phyloP scores from a whole-genome alignment of 371 early-diverging fungal genomes.

The Blakeslea trispora region DNA sequence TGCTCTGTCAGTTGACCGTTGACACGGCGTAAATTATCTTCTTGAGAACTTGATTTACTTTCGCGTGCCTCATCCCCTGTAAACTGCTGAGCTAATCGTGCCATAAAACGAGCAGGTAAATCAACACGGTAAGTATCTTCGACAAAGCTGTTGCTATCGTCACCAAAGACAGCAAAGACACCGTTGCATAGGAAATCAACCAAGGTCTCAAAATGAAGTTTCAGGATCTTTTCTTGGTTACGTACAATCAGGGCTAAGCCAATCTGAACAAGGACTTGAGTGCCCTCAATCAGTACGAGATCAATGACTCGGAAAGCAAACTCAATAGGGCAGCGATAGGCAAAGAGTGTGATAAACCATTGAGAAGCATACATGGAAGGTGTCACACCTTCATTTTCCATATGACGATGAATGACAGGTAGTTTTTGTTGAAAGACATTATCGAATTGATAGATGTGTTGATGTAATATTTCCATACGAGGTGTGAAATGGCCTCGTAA shows the following conservation, averaged over 20 bases:
- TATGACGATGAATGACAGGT: conserved; percentile 71
- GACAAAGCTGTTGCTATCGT: conserved; percentile 39
- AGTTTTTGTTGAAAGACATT: conserved; percentile 74
- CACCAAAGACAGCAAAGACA: conserved; percentile 68
- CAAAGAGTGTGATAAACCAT: conserved; percentile 87
- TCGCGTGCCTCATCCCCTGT: conserved; percentile 44
- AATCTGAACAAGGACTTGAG: conserved; percentile 82
- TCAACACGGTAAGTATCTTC: conserved; percentile 48
- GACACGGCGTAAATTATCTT: conserved; percentile 65
- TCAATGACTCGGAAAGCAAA: conserved; percentile 89
- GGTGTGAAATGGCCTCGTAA: conserved; percentile 81
- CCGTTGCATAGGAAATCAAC: conserved; percentile 83
- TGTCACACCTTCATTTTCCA: conserved; percentile 70
- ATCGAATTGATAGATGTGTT: conserved; percentile 86
- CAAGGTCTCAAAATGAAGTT: conserved; percentile 78
- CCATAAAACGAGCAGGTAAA: conserved; percentile 33
- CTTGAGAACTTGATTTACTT: conserved; percentile 35
- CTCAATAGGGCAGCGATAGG: conserved; percentile 80
- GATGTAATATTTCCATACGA: conserved; percentile 81
- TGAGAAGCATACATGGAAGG: conserved; percentile 81
- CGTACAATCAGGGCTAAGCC: conserved; percentile 83
- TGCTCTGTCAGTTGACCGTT: conserved; percentile 69
- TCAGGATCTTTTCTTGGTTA: conserved; percentile 75
- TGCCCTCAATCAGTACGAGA: conserved; percentile 88
- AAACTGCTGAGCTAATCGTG: conserved; percentile 43